phyloP scores from a whole-genome alignment of 768 basidiomycete species.

The Brasilioporus rufonigricans region DNA sequence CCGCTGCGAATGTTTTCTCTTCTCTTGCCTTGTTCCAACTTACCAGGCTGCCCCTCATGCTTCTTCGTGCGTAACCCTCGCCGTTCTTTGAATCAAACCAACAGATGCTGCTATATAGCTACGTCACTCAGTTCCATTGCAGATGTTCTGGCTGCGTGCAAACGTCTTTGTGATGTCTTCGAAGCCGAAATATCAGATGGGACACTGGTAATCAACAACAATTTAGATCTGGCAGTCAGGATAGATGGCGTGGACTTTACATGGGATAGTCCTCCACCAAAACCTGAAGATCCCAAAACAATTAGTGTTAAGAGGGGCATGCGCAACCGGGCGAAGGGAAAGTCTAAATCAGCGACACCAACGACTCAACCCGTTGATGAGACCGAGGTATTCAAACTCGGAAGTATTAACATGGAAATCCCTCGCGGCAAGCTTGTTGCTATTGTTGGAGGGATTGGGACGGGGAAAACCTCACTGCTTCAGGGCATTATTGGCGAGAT shows the following conservation, averaged over 20 bases:
- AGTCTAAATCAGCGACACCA: slow-evolving; percentile 14
- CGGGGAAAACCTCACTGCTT: slow-evolving; percentile 58
- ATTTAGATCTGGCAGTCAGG: slow-evolving; percentile 59
- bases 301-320: slow-evolving; percentile 2
- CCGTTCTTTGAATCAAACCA: not conserved
- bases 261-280: slow-evolving; percentile 79
- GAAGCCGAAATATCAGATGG: slow-evolving; percentile 75
- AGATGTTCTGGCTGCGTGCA: slow-evolving; percentile 79
- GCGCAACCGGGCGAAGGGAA: not conserved
- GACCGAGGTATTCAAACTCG: slow-evolving; percentile 57
- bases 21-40: slow-evolving; percentile 85
- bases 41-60: slow-evolving; percentile 78
- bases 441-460: slow-evolving; percentile 47
- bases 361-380: slow-evolving; percentile 35
- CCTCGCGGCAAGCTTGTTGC: slow-evolving; percentile 30
- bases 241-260: slow-evolving; percentile 72
- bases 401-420: slow-evolving; percentile 61
- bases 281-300: slow-evolving; percentile 33
- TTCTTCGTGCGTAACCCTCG: slow-evolving; percentile 42
- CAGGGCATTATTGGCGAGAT: slow-evolving; percentile 83
- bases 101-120: slow-evolving; percentile 36
- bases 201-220: slow-evolving; percentile 50
- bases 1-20: slow-evolving; percentile 76
- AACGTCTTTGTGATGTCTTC: slow-evolving; percentile 77
- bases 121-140: slow-evolving; percentile 71